A percentile compares a stretch with the other conserved stretches of the same genome.
Conservation (phyloP, 1,284 basidiomycete genomes). For the Veloboletus limbatus region DNA sequence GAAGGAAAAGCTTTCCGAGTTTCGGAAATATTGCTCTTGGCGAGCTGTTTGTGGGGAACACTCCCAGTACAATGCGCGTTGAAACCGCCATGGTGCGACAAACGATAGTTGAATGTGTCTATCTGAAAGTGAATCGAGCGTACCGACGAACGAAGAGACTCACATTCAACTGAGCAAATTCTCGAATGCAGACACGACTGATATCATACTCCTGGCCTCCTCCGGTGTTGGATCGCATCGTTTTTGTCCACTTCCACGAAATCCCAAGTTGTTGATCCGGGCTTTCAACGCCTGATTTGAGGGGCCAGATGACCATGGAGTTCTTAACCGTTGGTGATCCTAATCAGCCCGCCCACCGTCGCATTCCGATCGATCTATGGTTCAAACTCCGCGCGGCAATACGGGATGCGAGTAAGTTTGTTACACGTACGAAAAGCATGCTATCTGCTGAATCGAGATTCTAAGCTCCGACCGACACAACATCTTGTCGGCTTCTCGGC, state of each 20-base stretch:
- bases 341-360: too few species aligned
- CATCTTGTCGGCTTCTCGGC: too few species aligned
- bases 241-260: constrained; percentile 8
- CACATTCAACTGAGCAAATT: constrained; percentile 37
- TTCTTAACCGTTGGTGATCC: too few species aligned
- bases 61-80: constrained; percentile 29
- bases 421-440: too few species aligned
- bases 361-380: too few species aligned
- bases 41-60: neutral
- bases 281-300: too few species aligned
- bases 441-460: too few species aligned
- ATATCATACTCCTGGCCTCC: constrained; percentile 22
- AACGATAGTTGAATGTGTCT: constrained; percentile 34
- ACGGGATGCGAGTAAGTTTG: too few species aligned
- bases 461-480: too few species aligned
- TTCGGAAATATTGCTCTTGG: neutral
- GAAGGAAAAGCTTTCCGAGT: constrained; percentile 12
- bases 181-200: constrained; percentile 30
- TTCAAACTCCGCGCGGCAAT: too few species aligned
- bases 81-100: constrained; percentile 35
- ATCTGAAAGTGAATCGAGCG: neutral
- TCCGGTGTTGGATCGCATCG: constrained; percentile 19
- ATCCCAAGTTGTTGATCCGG: too few species aligned
- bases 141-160: neutral
- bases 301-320: too few species aligned